Evolutionary conservation across 495 filamentous ascomycete species (phyloP), one percentile per base, ranked within the genome.

Genomic region (Parmelia sp.): DNA sequence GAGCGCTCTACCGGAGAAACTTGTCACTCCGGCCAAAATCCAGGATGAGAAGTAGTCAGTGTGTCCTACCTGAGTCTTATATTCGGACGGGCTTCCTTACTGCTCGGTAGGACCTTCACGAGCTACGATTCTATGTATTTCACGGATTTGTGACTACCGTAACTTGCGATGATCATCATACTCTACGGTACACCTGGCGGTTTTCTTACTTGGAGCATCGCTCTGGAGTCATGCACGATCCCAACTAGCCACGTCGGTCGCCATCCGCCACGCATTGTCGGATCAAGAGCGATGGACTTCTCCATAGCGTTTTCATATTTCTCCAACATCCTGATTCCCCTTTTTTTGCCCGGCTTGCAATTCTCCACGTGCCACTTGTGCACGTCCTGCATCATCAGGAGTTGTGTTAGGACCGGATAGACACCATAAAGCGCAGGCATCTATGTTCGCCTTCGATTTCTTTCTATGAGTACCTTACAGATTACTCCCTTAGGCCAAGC

Each of bases 1-100:
- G 61, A 71, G 60, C 47, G 68, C 62, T n/a, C 31, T 73, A 35
- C 71, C 71, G 14, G 69, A 73, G 7, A 74, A 75, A 58, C 51
- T 71, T 36, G 64, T 68, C 56, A 57, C 59, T 17, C 61, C 68
- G 39, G 39, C 69, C 8, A 60, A 53, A 42, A 57, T 31, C 42
- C 44, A 69, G 39, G 60, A 57, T 39, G 55, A 63, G 57, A 66
- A 64, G 37, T 56, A 17, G 49, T 8, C 56, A 15, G 19, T 6
- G 21, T 31, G n/a, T 45, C 37, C 5, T 35, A 45, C 39, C 19
- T 60, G 17, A 44, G 25, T 39, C 60, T 49, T 45, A 51, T 37
- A 29, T 44, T 37, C 33, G 27, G 25, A 31, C 57, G n/a, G 44
- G 15, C 58, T 49, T 60, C 33, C 36, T 58, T 57, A 29, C 25